phyloP scores from a whole-genome alignment of 225 moss, liverwort and hornwort genomes.

The Ulota crispa region DNA sequence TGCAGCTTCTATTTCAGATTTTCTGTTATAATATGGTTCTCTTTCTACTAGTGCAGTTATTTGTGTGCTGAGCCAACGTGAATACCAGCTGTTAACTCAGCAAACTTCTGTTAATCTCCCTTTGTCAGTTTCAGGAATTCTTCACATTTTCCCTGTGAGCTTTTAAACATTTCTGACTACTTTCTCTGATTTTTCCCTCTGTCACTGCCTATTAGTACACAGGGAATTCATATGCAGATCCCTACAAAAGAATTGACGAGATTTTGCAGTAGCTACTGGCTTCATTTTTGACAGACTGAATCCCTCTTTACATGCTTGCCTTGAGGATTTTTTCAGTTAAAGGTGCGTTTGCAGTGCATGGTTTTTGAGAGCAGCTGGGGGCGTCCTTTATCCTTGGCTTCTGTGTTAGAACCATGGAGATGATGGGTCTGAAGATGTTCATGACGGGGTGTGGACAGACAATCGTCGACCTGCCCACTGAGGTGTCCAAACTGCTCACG shows the following conservation, averaged over 20 bases:
- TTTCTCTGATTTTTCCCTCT: too few species aligned
- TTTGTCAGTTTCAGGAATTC: too few species aligned
- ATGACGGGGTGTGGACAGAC: conserved; percentile 37
- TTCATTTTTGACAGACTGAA: not conserved
- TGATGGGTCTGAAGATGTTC: conserved; percentile 27
- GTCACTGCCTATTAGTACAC: too few species aligned
- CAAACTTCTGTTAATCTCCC: too few species aligned
- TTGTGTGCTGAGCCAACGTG: not conserved
- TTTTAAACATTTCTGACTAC: too few species aligned
- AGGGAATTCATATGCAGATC: too few species aligned
- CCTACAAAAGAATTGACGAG: too few species aligned
- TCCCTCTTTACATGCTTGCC: not conserved
- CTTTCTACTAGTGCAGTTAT: not conserved
- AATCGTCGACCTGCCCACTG: conserved; percentile 25
- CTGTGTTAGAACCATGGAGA: conserved; percentile 14
- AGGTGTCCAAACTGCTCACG: conserved; percentile 44
- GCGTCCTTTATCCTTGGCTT: not conserved
- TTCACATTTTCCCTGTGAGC: too few species aligned
- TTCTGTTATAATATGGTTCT: not conserved
- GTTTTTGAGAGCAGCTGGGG: conserved; percentile 1
- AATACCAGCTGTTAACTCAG: not conserved
- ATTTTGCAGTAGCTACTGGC: not conserved
- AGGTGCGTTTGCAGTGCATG: conserved; percentile 5
- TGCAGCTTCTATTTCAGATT: not conserved
- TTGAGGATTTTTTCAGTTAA: not conserved